These are phyloP conservation scores for Elaeagnus macrophylla DNA, from an alignment of 306 rosid species.

Conservation along the genomic window DNA sequence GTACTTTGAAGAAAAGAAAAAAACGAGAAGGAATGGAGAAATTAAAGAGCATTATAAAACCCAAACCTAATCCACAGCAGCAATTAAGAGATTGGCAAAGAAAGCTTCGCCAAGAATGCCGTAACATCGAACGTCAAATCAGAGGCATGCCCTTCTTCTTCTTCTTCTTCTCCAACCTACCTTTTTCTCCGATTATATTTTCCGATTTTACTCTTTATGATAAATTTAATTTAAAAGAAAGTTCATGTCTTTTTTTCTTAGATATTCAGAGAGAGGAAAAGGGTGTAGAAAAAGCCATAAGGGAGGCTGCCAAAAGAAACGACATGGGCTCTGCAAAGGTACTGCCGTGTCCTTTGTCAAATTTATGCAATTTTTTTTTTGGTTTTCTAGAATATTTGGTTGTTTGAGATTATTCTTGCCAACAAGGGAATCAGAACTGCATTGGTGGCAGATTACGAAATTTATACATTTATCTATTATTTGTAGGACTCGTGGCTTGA, in stretches of 20 bases:
- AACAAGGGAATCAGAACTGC: background rate
- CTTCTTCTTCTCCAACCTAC: background rate
- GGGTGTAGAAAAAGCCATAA: constrained; percentile 69
- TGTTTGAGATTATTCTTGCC: background rate
- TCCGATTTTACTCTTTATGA: background rate
- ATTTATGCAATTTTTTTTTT: background rate
- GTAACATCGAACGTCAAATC: constrained; percentile 85
- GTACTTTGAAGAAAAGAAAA: background rate
- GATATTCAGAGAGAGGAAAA: constrained; percentile 85
- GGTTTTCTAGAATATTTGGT: background rate
- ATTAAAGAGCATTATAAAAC: constrained; percentile 61
- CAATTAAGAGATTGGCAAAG: constrained; percentile 80
- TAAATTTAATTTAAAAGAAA: constrained; percentile 5
- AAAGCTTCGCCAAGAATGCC: constrained; percentile 78
- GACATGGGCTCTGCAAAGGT: constrained; percentile 96
- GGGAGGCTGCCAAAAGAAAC: constrained; percentile 88
- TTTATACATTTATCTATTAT: background rate
- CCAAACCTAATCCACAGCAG: constrained; percentile 65
- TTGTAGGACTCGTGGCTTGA: background rate
- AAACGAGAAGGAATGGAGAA: constrained; percentile 42
- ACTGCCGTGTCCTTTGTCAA: background rate
- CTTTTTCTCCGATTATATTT: background rate
- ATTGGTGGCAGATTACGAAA: background rate
- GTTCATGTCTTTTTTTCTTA: constrained; percentile 21
- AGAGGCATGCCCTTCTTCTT: constrained; percentile 38